Base-by-base conservation (phyloP, 2,329 filamentous ascomycete genomes). In the Dothidotthia symphoricarpi region DNA sequence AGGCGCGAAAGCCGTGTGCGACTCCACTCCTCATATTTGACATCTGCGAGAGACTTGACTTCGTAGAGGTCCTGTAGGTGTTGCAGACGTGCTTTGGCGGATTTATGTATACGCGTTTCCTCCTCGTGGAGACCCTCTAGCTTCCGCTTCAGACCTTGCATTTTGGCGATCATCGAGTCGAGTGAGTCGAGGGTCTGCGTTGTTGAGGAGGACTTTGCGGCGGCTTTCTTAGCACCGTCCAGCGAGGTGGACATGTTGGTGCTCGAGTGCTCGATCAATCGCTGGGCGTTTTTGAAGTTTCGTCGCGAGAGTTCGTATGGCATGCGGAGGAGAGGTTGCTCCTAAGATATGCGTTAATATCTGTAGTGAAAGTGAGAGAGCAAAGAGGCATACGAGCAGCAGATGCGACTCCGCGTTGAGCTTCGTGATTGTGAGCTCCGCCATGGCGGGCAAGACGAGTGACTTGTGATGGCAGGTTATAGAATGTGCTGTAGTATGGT, bases 1-100 rank as follows among this genome's bases (percentile, higher is more conserved):
- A 97, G 71, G 13, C 93, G 76, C 67, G 95, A 86, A 29, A 98
- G 74, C 15, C 93, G 76, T 26, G 80, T 80, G 37, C 87, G 80
- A 44, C 85, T 88, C 93, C 93, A 98, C 40, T 80, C 75, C 61
- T 97, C 91, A 69, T 97, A 98, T 61, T 88, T 88, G 53, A 95
- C 88, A 63, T 98, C 93, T 35, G 88, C 86, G 45, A 96, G 75
- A 44, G 81, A 86, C 40, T 85, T 79, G 55, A 97, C 87, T 29
- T 77, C 69, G 65, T 93, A 88, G 4, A 98, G 75, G 52, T 89
- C 82, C 51, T 87, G 80, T 24, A 98, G 74, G 68, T 98, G 90
- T 16, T 78, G 73, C 41, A 95, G 82, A 22, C 93, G 81, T 47
- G 86, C 85, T 36, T 81, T 80, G 19, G 86, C 80, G 57, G 94